These are phyloP conservation scores for Tylopilus balloui DNA, from an alignment of 768 basidiomycete species.

Conservation along the genomic window DNA sequence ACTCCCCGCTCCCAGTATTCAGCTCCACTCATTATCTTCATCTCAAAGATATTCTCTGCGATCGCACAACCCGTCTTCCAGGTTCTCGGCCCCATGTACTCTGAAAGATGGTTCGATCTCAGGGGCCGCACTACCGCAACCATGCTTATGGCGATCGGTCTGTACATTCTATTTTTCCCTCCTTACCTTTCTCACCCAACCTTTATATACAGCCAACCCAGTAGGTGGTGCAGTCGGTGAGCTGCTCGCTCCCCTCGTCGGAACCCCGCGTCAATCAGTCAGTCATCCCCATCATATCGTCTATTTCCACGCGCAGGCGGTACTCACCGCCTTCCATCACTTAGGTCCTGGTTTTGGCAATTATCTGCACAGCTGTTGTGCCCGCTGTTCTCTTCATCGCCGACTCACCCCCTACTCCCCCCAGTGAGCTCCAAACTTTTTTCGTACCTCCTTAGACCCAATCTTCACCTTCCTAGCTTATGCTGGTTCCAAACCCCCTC, in stretches of 20 bases:
- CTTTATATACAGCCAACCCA: constrained; percentile 53
- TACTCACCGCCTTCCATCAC: neutral
- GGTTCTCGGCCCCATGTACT: constrained; percentile 75
- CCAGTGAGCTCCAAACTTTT: constrained; percentile 50
- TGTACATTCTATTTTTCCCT: constrained; percentile 1
- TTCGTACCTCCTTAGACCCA: too few relatives aligned
- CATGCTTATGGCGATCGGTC: constrained; percentile 49
- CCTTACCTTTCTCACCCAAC: neutral
- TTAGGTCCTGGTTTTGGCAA: constrained; percentile 66
- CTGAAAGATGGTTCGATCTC: constrained; percentile 80
- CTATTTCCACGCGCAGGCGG: neutral
- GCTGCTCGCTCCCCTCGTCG: constrained; percentile 61
- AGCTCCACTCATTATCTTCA: neutral
- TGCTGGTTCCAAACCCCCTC: constrained; percentile 58
- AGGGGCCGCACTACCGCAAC: constrained; percentile 75
- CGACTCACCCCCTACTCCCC: constrained; percentile 66
- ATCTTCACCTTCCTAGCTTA: constrained; percentile 43
- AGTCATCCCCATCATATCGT: constrained; percentile 18
- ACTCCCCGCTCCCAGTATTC: neutral
- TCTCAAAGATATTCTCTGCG: constrained; percentile 51
- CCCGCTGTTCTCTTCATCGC: constrained; percentile 59
- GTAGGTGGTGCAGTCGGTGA: constrained; percentile 72
- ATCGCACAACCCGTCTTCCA: constrained; percentile 72
- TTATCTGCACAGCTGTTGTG: constrained; percentile 58
- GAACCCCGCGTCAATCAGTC: constrained; percentile 55